Percentiles rank a stretch among this genome's conserved stretches.
Conservation (phyloP, 2,329 filamentous ascomycete genomes). For the Scleromitrula shiraiana region DNA sequence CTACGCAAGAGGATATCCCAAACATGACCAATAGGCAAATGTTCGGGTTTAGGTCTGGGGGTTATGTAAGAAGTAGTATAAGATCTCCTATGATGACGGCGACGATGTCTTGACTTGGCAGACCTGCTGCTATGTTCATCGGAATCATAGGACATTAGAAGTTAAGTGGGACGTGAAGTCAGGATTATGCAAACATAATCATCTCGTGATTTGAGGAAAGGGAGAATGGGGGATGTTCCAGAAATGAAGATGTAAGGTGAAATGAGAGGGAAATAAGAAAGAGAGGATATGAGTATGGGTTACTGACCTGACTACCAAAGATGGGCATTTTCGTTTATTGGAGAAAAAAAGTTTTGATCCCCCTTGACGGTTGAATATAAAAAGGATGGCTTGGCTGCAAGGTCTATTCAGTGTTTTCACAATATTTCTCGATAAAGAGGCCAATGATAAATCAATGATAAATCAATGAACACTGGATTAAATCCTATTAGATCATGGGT, state of each 20-base stretch:
- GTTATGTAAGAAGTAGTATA: conserved; percentile 2
- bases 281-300: not conserved
- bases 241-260: not conserved
- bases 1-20: conserved; percentile 2
- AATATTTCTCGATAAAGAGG: not conserved
- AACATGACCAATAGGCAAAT: conserved; percentile 7
- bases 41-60: conserved; percentile 1
- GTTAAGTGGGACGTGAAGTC: not conserved
- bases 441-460: not conserved
- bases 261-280: not conserved
- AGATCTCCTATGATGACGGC: conserved; percentile 3
- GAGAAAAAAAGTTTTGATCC: conserved; percentile 17
- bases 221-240: not conserved
- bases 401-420: conserved; percentile 7
- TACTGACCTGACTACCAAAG: no score
- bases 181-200: not conserved
- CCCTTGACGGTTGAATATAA: conserved; percentile 2
- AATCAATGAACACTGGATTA: not conserved
- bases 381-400: conserved; percentile 10
- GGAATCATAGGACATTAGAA: conserved; percentile 1
- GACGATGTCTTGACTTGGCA: conserved; percentile 3
- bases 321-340: no score
- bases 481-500: not conserved
- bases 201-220: conserved; percentile 3
- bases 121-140: not conserved